Evolutionary conservation across 768 basidiomycete genomes (phyloP).

Genomic region (Leccinum variicolor): DNA sequence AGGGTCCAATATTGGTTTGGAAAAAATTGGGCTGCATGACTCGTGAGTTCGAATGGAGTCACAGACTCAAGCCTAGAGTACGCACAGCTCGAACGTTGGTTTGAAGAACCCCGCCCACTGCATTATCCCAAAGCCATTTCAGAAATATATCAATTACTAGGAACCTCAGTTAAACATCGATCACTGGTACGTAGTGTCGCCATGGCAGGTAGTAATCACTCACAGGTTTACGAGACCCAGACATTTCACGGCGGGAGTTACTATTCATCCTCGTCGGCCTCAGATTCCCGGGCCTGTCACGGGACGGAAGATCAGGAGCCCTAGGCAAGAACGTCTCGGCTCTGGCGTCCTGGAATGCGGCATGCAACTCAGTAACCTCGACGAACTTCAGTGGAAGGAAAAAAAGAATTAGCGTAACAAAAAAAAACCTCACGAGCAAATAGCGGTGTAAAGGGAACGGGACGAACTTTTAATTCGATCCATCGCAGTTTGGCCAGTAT

Average conservation of each 20-base stretch:
- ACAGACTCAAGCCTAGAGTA: background rate
- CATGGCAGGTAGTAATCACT: background rate
- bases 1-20: background rate
- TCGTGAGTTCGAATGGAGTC: background rate
- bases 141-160: background rate
- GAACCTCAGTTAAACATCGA: background rate
- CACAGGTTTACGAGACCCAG: background rate
- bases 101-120: background rate
- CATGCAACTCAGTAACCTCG: slow-evolving; percentile 23
- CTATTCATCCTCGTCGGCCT: background rate
- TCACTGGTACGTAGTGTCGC: background rate
- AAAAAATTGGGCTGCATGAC: background rate
- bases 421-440: background rate
- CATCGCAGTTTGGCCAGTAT: slow-evolving; percentile 27
- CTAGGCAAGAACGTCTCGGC: slow-evolving; percentile 27
- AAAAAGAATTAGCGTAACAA: background rate
- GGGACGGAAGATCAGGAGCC: slow-evolving; percentile 24
- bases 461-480: slow-evolving; percentile 27
- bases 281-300: background rate
- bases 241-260: background rate
- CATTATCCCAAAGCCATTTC: background rate
- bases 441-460: background rate
- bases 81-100: background rate
- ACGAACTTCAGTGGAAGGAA: slow-evolving; percentile 23
- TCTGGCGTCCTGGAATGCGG: slow-evolving; percentile 31